Evolutionary conservation across 768 basidiomycete species (phyloP), one percentile per base, ranked within the genome.

Genomic region (Neoboletus magnificus): DNA sequence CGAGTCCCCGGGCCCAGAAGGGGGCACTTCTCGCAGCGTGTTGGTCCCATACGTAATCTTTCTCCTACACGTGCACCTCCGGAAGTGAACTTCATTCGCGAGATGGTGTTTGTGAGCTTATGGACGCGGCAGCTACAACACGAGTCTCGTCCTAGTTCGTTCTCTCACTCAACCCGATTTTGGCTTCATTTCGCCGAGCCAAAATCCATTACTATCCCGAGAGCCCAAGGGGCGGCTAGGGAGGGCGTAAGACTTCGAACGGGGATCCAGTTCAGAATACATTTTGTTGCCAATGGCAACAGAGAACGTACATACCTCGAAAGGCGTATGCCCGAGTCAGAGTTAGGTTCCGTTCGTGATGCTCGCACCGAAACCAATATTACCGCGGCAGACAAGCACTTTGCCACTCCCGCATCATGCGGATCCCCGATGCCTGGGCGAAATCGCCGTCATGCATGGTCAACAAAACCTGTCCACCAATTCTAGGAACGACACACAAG

Each of bases 261-360:
- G 62, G 56, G 52, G 51, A 69, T 66, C 67, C 62, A n/a, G 49
- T 55, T 64, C 65, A 58, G 67, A 67, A 67, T 55, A 36, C 50
- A 45, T 47, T 23, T 35, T 27, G 67, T 68, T 62, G 60, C 59
- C 22, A 58, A 48, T 60, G 62, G 60, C 67, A 39, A 69, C 65
- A 54, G 49, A 60, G 45, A 60, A 55, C 62, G 52, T 49, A 55
- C 62, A 50, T 49, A 59, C 60, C 60, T 63, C 50, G 32, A 7
- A 48, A 39, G 37, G 48, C 47, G 33, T 44, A 56, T 63, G 27
- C 35, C 52, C 41, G 46, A 44, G 33, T 52, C 46, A 47, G 42
- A 13, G 33, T 50, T 42, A 27, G 23, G 40, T 51, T 40, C 48
- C 46, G 51, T 62, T 52, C 40, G 37, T 13, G 46, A 52, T 48